Evolutionary conservation across 192 early-diverging fungal genomes (phyloP).

Genomic region (Backusella westeae): DNA sequence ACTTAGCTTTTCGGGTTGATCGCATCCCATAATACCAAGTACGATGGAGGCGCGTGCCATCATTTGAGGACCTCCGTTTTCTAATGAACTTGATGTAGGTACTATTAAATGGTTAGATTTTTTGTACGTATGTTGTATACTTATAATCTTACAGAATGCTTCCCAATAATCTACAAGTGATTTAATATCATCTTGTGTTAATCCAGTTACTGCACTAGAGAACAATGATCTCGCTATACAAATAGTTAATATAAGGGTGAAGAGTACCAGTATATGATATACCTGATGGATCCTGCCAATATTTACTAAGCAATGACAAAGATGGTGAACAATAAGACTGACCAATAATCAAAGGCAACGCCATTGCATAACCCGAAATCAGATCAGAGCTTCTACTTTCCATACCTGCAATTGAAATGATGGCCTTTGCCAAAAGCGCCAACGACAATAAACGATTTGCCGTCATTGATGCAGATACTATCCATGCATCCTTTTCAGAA

Average conservation of each 20-base stretch:
- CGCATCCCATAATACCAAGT: constrained; percentile 72
- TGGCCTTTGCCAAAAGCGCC: constrained; percentile 49
- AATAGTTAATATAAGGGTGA: neutral
- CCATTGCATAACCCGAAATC: constrained; percentile 46
- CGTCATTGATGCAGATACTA: constrained; percentile 59
- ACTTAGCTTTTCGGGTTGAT: constrained; percentile 48
- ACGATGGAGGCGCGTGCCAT: constrained; percentile 70
- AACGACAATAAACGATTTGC: constrained; percentile 68
- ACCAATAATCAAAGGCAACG: constrained; percentile 49
- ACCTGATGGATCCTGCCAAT: constrained; percentile 84
- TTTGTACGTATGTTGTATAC: neutral
- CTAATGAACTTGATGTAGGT: constrained; percentile 18
- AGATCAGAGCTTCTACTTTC: constrained; percentile 19
- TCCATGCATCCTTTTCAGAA: constrained; percentile 47
- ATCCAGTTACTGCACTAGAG: constrained; percentile 45
- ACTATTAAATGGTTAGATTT: neutral
- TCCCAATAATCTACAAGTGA: constrained; percentile 68
- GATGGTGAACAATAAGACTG: constrained; percentile 56
- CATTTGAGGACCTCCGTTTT: constrained; percentile 28
- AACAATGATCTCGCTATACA: constrained; percentile 54
- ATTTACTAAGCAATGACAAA: constrained; percentile 71
- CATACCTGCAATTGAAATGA: constrained; percentile 45
- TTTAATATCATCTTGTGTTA: constrained; percentile 47
- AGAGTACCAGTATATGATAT: constrained; percentile 1
- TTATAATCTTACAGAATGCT: constrained; percentile 50